These are phyloP conservation scores for Xylaria curta DNA, from an alignment of 495 filamentous ascomycete species.

Conservation along the genomic window DNA sequence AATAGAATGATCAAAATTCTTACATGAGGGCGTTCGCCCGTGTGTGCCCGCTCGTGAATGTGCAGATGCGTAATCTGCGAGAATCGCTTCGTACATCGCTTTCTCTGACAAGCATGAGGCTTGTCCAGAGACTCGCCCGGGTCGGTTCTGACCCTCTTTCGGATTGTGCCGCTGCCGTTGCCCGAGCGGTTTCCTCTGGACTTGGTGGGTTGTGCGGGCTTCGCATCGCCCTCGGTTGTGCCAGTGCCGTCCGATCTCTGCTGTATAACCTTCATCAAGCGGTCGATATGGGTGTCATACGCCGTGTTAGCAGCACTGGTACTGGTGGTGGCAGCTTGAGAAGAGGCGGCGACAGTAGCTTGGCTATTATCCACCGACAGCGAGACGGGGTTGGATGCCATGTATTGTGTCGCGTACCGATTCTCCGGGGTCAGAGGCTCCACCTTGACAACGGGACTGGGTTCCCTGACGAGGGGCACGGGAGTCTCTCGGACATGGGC, in stretches of 20 bases:
- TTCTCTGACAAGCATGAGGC: constrained; percentile 76
- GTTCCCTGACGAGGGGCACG: constrained; percentile 29
- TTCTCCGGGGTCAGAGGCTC: constrained; percentile 38
- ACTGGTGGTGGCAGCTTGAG: too few relatives aligned
- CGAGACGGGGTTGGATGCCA: too few relatives aligned
- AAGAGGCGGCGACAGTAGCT: too few relatives aligned
- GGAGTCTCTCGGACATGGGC: constrained; percentile 8
- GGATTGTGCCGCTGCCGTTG: constrained; percentile 5
- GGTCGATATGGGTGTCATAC: constrained; percentile 85
- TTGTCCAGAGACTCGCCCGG: constrained; percentile 55
- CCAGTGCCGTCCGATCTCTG: constrained; percentile 57
- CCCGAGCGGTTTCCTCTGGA: constrained; percentile 3
- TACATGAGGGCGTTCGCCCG: constrained; percentile 90
- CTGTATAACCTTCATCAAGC: constrained; percentile 92
- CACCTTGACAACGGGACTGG: constrained; percentile 48
- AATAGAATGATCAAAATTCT: constrained; percentile 31
- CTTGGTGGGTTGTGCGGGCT: constrained; percentile 24
- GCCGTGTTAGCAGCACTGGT: constrained; percentile 47
- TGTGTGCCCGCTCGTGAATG: constrained; percentile 89
- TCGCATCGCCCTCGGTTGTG: constrained; percentile 6
- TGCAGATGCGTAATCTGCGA: constrained; percentile 93
- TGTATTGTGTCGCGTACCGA: too few relatives aligned
- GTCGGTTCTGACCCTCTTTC: constrained; percentile 27
- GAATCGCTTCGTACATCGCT: constrained; percentile 81
- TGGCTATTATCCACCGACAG: too few relatives aligned